A percentile compares a stretch with the other conserved stretches of the same genome.
phyloP scores from a whole-genome alignment of 345 rosid species.

The Draba incana region DNA sequence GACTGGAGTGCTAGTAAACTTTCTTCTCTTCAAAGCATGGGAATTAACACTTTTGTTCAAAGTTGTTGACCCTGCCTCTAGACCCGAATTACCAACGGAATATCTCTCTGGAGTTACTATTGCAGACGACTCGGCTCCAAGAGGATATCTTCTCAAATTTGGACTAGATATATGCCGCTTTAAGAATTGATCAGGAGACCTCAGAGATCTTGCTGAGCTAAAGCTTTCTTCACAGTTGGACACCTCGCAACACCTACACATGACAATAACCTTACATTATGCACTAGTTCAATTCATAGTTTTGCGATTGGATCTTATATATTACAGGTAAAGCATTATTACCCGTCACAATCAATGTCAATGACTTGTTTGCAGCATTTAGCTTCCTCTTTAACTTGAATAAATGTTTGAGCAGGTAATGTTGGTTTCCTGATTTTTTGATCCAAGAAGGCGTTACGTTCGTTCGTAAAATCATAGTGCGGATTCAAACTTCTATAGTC shows the following conservation, averaged over 20 bases:
- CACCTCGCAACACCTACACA: constrained; percentile 57
- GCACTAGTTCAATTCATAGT: constrained; percentile 7
- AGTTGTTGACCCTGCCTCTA: constrained; percentile 59
- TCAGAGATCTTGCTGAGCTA: constrained; percentile 52
- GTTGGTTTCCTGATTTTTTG: constrained; percentile 33
- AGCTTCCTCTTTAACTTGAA: constrained; percentile 45
- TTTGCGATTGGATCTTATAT: constrained; percentile 13
- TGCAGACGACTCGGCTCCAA: constrained; percentile 41
- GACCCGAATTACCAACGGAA: constrained; percentile 40
- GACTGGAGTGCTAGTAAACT: constrained; percentile 45
- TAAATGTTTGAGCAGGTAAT: constrained; percentile 37
- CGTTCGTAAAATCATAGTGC: constrained; percentile 33
- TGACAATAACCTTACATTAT: constrained; percentile 7
- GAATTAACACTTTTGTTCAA: constrained; percentile 68
- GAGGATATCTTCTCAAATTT: constrained; percentile 41
- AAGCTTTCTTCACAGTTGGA: constrained; percentile 52
- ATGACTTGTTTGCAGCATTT: constrained; percentile 15
- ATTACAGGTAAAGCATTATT: no score
- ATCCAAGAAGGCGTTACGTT: constrained; percentile 36
- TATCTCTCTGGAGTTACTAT: constrained; percentile 55
- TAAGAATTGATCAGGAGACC: constrained; percentile 51
- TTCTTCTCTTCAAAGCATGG: constrained; percentile 64
- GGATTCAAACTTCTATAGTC: constrained; percentile 40
- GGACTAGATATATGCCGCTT: constrained; percentile 46
- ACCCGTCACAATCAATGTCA: constrained; percentile 44